phyloP scores from a whole-genome alignment of 148 eudicot species.

The Rhododendron mucronatum region DNA sequence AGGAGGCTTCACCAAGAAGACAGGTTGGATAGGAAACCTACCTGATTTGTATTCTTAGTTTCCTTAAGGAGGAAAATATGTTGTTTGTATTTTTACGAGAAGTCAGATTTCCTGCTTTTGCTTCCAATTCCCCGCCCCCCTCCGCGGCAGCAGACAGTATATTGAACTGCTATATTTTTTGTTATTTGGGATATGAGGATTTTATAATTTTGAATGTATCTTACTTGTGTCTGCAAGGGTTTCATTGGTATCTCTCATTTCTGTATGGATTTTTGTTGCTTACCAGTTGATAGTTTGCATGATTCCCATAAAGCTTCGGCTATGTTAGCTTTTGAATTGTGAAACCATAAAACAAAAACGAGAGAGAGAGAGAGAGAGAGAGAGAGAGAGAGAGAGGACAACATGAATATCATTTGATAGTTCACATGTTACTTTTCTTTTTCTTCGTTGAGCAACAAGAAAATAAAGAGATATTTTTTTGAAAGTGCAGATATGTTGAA shows the following conservation, averaged over 20 bases:
- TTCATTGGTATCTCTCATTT: not conserved
- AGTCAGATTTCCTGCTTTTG: conserved; percentile 5
- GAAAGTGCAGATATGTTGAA: no score
- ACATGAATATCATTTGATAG: no score
- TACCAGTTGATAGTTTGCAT: not conserved
- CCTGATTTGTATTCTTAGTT: not conserved
- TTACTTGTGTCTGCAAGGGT: not conserved
- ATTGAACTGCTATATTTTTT: conserved; percentile 2
- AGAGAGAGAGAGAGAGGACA: not conserved
- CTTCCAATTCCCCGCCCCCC: not conserved
- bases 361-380: not conserved
- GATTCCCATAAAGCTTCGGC: not conserved
- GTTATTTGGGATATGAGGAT: not conserved
- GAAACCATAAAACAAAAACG: not conserved
- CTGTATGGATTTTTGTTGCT: not conserved
- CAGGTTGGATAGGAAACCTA: not conserved
- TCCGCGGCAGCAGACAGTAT: not conserved
- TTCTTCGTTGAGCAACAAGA: no score
- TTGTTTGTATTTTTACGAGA: not conserved
- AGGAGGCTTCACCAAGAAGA: conserved; percentile 1
- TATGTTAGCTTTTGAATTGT: not conserved
- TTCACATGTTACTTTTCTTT: no score
- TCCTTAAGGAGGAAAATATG: not conserved
- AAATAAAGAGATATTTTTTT: no score
- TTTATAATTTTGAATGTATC: not conserved